Evolutionary conservation across 257 asterid species (phyloP).

Genomic region (Mitragyna speciosa): DNA sequence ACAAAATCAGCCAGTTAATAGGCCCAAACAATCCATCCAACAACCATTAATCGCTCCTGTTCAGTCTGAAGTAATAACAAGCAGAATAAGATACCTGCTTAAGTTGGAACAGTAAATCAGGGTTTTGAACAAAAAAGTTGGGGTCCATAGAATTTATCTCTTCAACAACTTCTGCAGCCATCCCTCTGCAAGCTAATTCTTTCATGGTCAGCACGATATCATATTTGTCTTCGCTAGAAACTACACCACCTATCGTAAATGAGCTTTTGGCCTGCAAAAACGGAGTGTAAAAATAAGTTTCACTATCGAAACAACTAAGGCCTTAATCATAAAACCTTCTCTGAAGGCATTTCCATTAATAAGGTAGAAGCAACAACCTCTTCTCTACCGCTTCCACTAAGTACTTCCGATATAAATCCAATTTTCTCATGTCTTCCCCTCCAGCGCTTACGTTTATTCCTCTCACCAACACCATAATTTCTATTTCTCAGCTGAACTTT

Average conservation of each 20-base stretch:
- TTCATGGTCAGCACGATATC: slow-evolving; percentile 57
- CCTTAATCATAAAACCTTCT: slow-evolving; percentile 8
- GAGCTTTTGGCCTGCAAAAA: slow-evolving; percentile 58
- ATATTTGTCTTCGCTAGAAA: slow-evolving; percentile 49
- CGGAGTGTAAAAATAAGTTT: slow-evolving; percentile 2
- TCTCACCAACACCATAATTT: slow-evolving; percentile 54
- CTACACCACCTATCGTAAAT: slow-evolving; percentile 32
- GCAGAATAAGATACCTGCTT: slow-evolving; percentile 61
- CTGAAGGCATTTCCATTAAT: slow-evolving; percentile 36
- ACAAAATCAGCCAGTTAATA: not conserved
- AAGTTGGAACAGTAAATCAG: slow-evolving; percentile 77
- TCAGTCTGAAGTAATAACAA: not conserved
- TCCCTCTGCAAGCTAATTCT: slow-evolving; percentile 79
- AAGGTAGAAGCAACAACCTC: slow-evolving; percentile 40
- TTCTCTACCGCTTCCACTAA: slow-evolving; percentile 45
- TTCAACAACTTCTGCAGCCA: slow-evolving; percentile 86
- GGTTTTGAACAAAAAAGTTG: slow-evolving; percentile 67
- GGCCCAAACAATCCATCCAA: not conserved
- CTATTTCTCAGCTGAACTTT: slow-evolving; percentile 55
- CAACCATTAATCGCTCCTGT: not conserved
- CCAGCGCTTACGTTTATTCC: slow-evolving; percentile 95
- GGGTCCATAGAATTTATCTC: slow-evolving; percentile 75
- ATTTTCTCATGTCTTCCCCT: slow-evolving; percentile 71
- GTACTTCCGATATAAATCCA: slow-evolving; percentile 43
- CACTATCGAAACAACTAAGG: not conserved